A percentile compares a stretch with the other conserved stretches of the same genome.
Conservation (phyloP, 176 grass and related monocot genomes). For the Phyllostachys edulis region DNA sequence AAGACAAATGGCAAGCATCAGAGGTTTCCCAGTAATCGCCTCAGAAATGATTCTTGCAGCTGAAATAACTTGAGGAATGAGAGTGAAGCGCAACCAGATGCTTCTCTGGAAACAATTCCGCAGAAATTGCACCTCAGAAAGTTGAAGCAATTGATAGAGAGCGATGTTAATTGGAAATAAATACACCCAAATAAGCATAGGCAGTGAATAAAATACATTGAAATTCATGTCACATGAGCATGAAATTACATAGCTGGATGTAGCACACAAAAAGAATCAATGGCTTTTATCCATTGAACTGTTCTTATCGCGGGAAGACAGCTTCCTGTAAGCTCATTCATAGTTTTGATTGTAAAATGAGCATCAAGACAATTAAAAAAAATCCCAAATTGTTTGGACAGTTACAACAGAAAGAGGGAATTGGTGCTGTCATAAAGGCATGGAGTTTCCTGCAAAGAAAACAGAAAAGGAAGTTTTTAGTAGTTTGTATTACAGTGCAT, state of each 20-base stretch:
- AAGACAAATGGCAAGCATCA: background rate
- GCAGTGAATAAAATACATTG: background rate
- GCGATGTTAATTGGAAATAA: background rate
- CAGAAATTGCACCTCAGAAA: background rate
- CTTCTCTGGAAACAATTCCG: background rate
- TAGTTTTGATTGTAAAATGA: background rate
- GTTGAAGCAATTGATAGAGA: background rate
- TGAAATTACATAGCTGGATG: background rate
- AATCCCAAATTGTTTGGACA: background rate
- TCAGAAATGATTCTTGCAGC: background rate
- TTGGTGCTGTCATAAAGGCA: conserved; percentile 60
- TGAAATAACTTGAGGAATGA: background rate
- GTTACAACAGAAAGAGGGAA: background rate
- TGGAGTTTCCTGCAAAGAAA: conserved; percentile 53
- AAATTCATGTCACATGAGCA: background rate
- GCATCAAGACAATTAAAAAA: background rate
- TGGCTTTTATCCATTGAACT: background rate
- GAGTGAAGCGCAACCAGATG: background rate
- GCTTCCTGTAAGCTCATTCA: background rate
- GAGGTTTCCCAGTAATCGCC: background rate
- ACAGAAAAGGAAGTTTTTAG: background rate
- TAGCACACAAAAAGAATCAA: background rate
- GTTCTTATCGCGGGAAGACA: background rate
- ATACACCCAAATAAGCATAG: background rate
- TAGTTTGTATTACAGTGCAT: background rate